Evolutionary conservation across 2,329 filamentous ascomycete genomes (phyloP), one percentile per base, ranked within the genome.

Genomic region (Xylaria sp.): DNA sequence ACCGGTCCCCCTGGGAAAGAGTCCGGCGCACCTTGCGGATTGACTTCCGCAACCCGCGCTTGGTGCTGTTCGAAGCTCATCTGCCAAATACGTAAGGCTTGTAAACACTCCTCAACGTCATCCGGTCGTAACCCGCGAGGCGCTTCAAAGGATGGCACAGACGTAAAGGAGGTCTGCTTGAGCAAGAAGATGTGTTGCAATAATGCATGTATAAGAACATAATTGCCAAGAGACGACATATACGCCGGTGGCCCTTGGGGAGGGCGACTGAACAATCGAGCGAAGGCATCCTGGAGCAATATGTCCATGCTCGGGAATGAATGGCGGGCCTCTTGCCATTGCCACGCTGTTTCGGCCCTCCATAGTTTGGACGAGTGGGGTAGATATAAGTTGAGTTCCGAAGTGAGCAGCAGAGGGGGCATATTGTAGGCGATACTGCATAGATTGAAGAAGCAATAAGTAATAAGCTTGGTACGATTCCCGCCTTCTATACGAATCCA

Each of bases 101-200:
- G 84, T 1, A 83, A 81, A 2, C 88, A 83, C 59, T 88, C 85
- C 44, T 88, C 86, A 2, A 88, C 83, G 66, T 89, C 86, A 53
- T 88, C 85, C 0, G 82, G 80, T 54, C 85, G 84, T 69, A 89
- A 75, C 0, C 83, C 85, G 33, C 85, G 80, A 42, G 86, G 83
- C 2, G 82, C 79, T 23, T 85, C 85, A 63, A 85, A 87, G 0
- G 83, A 81, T 2, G 84, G 81, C 0, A 83, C 80, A 1, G 82
- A 78, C 2, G 83, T 82, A 58, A 89, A 84, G 0, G 85, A 87
- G 0, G 87, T 88, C 74, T 91, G 88, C 73, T 91, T 90, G 26
- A 92, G 78, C 44, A 92, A 82, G 76, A 90, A 93, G 17, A 93
- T 89, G 69, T 92, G 90, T 73, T 93, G 91, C 11, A 93, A 85